A percentile compares a stretch with the other conserved stretches of the same genome.
Conservation (phyloP, 2,329 filamentous ascomycete genomes). For the Bisporella sp. region DNA sequence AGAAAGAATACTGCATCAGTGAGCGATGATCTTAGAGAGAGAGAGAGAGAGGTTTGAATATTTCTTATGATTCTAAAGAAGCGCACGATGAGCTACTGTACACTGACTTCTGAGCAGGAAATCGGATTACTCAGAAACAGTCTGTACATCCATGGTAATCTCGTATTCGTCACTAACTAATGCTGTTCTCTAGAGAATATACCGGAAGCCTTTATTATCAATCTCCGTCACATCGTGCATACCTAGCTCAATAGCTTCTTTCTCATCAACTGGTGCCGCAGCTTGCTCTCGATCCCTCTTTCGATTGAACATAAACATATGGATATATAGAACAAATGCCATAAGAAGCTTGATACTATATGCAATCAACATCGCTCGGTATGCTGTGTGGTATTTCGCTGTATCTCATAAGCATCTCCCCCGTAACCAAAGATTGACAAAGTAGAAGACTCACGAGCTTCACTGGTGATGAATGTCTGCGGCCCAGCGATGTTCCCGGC, state of each 20-base stretch:
- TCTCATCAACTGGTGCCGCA: conserved; percentile 35
- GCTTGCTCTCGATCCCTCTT: conserved; percentile 41
- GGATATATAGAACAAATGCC: conserved; percentile 44
- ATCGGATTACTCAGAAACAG: no score
- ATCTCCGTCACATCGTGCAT: conserved; percentile 50
- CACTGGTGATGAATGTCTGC: conserved; percentile 22
- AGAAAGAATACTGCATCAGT: no score
- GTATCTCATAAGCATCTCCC: background rate
- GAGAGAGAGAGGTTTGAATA: no score
- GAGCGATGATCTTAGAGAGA: no score
- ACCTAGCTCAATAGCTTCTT: conserved; percentile 43
- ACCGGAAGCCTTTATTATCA: conserved; percentile 47
- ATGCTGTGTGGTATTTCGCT: conserved; percentile 28
- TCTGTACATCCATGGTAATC: no score
- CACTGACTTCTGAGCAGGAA: no score
- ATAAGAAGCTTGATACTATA: conserved; percentile 45
- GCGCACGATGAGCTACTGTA: no score
- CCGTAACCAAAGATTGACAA: background rate
- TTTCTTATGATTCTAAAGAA: no score
- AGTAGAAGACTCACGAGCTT: conserved; percentile 19
- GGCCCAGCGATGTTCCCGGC: conserved; percentile 46
- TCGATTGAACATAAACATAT: conserved; percentile 49
- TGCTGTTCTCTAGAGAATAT: conserved; percentile 31
- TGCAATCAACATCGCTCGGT: conserved; percentile 42
- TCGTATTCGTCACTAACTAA: no score